Percentiles rank a stretch among this genome's conserved stretches.
These are phyloP conservation scores for Aspergillus sp. DNA, from an alignment of 2,329 filamentous ascomycete genomes.

Conservation along the genomic window DNA sequence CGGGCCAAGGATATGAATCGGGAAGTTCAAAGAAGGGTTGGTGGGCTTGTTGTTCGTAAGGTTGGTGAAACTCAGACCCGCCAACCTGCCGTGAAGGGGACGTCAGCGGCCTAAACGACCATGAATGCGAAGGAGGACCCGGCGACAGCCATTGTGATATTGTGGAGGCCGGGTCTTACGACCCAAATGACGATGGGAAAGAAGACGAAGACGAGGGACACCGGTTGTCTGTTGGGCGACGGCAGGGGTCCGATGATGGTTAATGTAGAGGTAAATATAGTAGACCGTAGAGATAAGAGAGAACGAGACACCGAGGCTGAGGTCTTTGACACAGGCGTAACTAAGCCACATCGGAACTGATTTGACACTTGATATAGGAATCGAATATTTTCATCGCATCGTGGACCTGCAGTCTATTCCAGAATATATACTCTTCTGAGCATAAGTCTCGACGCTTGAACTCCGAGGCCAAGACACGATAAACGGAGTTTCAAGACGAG, in stretches of 20 bases:
- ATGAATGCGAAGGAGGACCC: neutral
- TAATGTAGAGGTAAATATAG: neutral
- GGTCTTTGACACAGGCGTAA: neutral
- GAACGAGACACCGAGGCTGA: neutral
- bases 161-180: neutral
- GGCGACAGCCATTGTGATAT: neutral
- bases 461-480: too few relatives aligned
- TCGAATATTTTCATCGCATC: too few relatives aligned
- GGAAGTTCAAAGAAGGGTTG: neutral
- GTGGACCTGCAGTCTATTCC: too few relatives aligned
- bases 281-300: neutral
- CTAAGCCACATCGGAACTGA: neutral
- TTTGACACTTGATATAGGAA: too few relatives aligned
- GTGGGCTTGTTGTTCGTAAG: neutral
- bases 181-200: neutral
- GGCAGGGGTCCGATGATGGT: neutral
- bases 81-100: neutral
- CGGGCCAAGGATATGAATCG: neutral
- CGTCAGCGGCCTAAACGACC: neutral
- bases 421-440: too few relatives aligned
- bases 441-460: too few relatives aligned
- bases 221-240: neutral
- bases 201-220: neutral
- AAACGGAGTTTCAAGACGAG: neutral
- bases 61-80: neutral